Conservation (phyloP, 495 filamentous ascomycete species). For the Penicillium atrosanguineum region DNA sequence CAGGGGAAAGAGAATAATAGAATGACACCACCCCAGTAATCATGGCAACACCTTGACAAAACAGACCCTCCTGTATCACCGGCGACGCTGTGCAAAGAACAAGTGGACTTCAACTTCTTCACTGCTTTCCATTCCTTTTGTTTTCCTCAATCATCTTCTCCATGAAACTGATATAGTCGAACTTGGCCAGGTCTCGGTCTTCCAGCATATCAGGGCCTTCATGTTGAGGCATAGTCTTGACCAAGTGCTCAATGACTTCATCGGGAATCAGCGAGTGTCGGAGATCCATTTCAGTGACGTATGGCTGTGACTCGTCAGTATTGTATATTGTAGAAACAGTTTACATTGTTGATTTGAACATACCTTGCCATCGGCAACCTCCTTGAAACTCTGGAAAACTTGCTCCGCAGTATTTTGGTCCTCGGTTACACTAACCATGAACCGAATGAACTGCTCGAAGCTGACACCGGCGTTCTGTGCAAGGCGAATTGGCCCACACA, state of each 20-base stretch:
- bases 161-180: slow-evolving; percentile 93
- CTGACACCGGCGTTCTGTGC: slow-evolving; percentile 63
- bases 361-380: slow-evolving; percentile 95
- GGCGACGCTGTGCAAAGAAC: slow-evolving; percentile 28
- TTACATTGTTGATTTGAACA: slow-evolving; percentile 14
- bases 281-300: slow-evolving; percentile 96
- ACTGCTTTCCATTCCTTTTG: slow-evolving; percentile 34
- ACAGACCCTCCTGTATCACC: slow-evolving; percentile 22
- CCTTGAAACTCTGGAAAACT: slow-evolving; percentile 92
- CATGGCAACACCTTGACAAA: slow-evolving; percentile 22
- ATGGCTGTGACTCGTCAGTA: slow-evolving; percentile 55
- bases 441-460: slow-evolving; percentile 97
- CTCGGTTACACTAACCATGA: slow-evolving; percentile 98
- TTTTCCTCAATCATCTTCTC: slow-evolving; percentile 59
- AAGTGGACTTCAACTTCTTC: slow-evolving; percentile 14
- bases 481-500: slow-evolving; percentile 53
- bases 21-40: slow-evolving; percentile 10
- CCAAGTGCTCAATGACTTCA: slow-evolving; percentile 87
- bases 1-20: slow-evolving; percentile 8
- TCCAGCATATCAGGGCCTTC: slow-evolving; percentile 74
- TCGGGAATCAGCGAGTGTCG: slow-evolving; percentile 92
- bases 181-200: slow-evolving; percentile 75
- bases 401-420: slow-evolving; percentile 98
- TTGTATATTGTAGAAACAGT: neutral
- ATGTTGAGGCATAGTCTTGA: slow-evolving; percentile 80